Evolutionary conservation across 306 rosid genomes (phyloP), one percentile per base, ranked within the genome.

Genomic region (Lithocarpus polystachyus): DNA sequence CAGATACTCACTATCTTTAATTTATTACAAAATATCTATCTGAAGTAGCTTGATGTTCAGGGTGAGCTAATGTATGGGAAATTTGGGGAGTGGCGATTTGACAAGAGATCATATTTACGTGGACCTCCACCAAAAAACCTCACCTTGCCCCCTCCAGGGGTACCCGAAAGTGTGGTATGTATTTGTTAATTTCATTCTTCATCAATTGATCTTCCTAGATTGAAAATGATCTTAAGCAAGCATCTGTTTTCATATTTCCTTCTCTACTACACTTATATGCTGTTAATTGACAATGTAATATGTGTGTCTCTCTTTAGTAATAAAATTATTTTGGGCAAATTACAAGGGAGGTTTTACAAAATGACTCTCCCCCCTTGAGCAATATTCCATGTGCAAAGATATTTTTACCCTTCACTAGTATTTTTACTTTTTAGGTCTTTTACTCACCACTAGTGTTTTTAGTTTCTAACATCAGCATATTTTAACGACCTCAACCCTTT

Each of bases 151-250:
- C 99, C 99, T 65, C 92, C 92, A 0, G 98, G 98, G 35, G 99
- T 91, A 79, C 99, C 99, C 57, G 97, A 91, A 90, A 96, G 98
- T 67, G 99, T 96, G 99, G 99, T 96, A 96, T 80, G 97, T 86
- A 71, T 68, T 48, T 56, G 7, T 43, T 40, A 31, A 29, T 79
- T 35, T 73, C 55, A 60, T 57, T 82, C 19, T 79, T 76, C n/a
- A 64, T 69, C 15, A 45, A 24, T 24, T 54, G 59, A 1, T 52
- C 40, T 77, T 85, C 53, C 48, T 69, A 60, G 54, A 71, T 72
- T 80, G 71, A 72, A 80, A 80, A 28, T 4, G 43, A 43, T 77
- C 71, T 83, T 69, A 77, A 40, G 68, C 45, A 51, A 20, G 23
- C 68, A 76, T 35, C 40, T 12, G 19, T 57, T 57, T 54, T 52